Evolutionary conservation across 1,284 basidiomycete genomes (phyloP), one percentile per base, ranked within the genome.

Genomic region (Vanrija sp.): DNA sequence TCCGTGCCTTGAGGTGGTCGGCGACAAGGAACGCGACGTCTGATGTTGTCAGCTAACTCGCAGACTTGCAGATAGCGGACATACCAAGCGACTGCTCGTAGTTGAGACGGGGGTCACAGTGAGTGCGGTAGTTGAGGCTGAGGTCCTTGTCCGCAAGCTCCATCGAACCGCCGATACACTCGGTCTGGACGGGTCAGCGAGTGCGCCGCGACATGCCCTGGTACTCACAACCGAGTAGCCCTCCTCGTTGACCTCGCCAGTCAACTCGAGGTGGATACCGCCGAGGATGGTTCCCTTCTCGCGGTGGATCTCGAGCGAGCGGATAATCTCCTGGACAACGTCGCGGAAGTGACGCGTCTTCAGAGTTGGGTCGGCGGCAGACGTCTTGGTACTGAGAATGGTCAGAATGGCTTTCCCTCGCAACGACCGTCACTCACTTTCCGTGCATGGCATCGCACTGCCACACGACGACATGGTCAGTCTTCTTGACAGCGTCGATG

Each of bases 221-320:
- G 24, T 31, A 70, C 73, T 45, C 41, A 75, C 73, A 12, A 98
- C 95, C 60, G 88, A 91, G 75, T 87, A 93, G 1, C 94, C 94
- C 52, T 94, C 86, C 9, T 90, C 88, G 60, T 90, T 91, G 49
- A 96, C 79, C 72, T 98, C 95, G 16, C 94, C 95, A 0, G 95
- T 98, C 69, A 98, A 87, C 76, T 98, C 95, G 41, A 98, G 84
- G 70, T 91, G 93, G 19, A 97, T 88, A n/a, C 95, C 95, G n/a
- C 87, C 87, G 1, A 98, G 80, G 36, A 85, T 82, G 6, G 89
- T 92, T 16, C 78, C 78, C 60, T 82, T 82, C 41, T 81, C 77
- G 6, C 82, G 75, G 71, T 97, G 94, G 57, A 97, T 91, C 20
- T 83, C 81, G 59, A 97, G 81, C 54, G 86, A 89, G 1, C 86